A percentile compares a stretch with the other conserved stretches of the same genome.
phyloP scores from a whole-genome alignment of 148 eudicot species.

The Amaranthus palmeri region DNA sequence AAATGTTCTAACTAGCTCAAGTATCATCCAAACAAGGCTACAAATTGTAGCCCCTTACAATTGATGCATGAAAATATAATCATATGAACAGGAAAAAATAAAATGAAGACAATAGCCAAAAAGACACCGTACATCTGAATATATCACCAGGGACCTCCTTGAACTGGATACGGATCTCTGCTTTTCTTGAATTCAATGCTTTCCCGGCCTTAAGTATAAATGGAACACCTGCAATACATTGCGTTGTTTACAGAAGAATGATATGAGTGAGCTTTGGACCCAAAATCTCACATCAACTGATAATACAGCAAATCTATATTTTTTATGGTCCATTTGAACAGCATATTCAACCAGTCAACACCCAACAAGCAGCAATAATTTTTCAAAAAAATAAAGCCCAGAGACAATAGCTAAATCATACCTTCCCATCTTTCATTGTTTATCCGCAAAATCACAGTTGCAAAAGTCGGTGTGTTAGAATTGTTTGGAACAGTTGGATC shows the following conservation, averaged over 20 bases:
- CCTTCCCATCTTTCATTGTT: conserved; percentile 99
- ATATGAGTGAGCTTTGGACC: conserved; percentile 3
- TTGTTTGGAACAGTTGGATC: conserved; percentile 89
- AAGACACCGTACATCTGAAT: conserved; percentile 58
- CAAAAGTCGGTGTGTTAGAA: conserved; percentile 96
- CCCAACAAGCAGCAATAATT: not conserved
- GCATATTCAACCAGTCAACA: conserved; percentile 2
- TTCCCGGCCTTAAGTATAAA: conserved; percentile 94
- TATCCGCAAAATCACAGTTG: conserved; percentile 65
- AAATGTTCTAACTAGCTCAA: no score
- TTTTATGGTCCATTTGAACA: not conserved
- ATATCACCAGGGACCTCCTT: conserved; percentile 98
- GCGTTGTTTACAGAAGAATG: conserved; percentile 8
- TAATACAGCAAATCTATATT: not conserved
- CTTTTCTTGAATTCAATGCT: conserved; percentile 82
- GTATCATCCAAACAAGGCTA: no score
- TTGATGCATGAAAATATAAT: not conserved
- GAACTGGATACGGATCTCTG: conserved; percentile 91
- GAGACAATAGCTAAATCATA: conserved; percentile 6
- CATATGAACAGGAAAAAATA: conserved; percentile 6
- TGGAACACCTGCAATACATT: conserved; percentile 73
- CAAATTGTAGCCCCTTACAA: not conserved
- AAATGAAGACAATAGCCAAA: not conserved
- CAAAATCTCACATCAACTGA: not conserved
- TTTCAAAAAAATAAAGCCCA: not conserved